These are phyloP conservation scores for Clitopilus passeckerianus DNA, from an alignment of 768 basidiomycete genomes.

Conservation along the genomic window DNA sequence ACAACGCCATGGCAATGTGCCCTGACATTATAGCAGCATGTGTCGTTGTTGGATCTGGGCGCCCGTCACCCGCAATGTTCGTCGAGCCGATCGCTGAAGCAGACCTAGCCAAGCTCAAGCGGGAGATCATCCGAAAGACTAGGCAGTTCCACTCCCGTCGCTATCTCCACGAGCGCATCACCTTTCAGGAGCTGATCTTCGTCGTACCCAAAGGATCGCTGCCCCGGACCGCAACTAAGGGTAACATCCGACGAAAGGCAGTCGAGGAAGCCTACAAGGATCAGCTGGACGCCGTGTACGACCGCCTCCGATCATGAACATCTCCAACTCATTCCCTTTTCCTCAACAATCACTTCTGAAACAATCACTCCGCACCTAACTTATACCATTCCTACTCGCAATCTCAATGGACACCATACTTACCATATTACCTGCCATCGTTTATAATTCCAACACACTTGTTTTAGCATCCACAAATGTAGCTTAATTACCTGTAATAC, in stretches of 20 bases:
- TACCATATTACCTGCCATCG: neutral
- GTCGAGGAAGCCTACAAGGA: conserved; percentile 62
- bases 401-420: neutral
- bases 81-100: conserved; percentile 56
- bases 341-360: neutral
- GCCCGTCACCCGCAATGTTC: conserved; percentile 74
- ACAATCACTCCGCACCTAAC: neutral
- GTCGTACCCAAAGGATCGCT: conserved; percentile 62
- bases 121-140: conserved; percentile 69
- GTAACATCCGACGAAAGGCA: conserved; percentile 73
- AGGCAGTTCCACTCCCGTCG: conserved; percentile 69
- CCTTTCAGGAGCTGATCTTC: conserved; percentile 57
- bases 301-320: neutral
- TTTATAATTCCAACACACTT: neutral
- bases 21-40: conserved; percentile 63
- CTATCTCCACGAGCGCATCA: conserved; percentile 78
- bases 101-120: conserved; percentile 55
- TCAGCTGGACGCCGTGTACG: conserved; percentile 57
- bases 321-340: neutral
- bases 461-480: neutral
- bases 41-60: conserved; percentile 71
- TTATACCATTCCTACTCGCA: neutral
- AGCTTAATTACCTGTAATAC: neutral
- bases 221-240: conserved; percentile 77
- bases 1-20: conserved; percentile 66